Percentiles rank a stretch among this genome's conserved stretches.
Conservation (phyloP, 2,329 filamentous ascomycete species). For the Neurospora sp. region DNA sequence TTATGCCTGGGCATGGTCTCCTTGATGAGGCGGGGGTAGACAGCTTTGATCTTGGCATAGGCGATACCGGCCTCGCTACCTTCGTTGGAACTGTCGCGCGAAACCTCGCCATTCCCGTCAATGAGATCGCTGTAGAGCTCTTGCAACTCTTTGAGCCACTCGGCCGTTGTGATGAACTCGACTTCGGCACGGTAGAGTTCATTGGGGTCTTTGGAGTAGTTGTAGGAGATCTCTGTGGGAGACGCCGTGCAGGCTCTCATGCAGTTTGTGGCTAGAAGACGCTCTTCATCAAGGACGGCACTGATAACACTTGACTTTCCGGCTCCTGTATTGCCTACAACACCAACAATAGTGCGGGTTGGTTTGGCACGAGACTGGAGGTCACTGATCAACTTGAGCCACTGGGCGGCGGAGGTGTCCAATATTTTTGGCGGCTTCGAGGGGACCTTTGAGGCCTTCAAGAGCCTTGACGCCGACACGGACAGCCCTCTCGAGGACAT, state of each 20-base stretch:
- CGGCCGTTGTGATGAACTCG: constrained; percentile 42
- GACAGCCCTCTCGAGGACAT: constrained; percentile 10
- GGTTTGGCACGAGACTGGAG: constrained; percentile 17
- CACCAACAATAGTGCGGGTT: constrained; percentile 36
- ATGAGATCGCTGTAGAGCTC: constrained; percentile 39
- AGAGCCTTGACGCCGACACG: constrained; percentile 6
- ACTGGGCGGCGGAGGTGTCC: constrained; percentile 7
- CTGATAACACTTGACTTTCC: constrained; percentile 55
- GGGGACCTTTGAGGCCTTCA: constrained; percentile 6
- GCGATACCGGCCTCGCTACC: constrained; percentile 33
- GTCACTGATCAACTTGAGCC: constrained; percentile 10
- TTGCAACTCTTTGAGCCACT: constrained; percentile 44
- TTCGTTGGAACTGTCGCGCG: constrained; percentile 15
- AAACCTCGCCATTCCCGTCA: constrained; percentile 30
- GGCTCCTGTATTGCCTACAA: constrained; percentile 51
- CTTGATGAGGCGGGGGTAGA: constrained; percentile 27
- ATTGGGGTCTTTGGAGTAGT: constrained; percentile 29
- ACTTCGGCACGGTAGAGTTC: constrained; percentile 36
- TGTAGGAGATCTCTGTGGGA: constrained; percentile 50
- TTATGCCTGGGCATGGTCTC: constrained; percentile 30
- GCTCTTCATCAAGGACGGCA: constrained; percentile 50
- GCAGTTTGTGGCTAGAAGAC: constrained; percentile 33
- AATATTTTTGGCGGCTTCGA: constrained; percentile 1
- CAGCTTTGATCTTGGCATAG: constrained; percentile 34
- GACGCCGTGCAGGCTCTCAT: constrained; percentile 54